Conservation (phyloP, 805 yeast genomes). For the Kuraishia molischiana region DNA sequence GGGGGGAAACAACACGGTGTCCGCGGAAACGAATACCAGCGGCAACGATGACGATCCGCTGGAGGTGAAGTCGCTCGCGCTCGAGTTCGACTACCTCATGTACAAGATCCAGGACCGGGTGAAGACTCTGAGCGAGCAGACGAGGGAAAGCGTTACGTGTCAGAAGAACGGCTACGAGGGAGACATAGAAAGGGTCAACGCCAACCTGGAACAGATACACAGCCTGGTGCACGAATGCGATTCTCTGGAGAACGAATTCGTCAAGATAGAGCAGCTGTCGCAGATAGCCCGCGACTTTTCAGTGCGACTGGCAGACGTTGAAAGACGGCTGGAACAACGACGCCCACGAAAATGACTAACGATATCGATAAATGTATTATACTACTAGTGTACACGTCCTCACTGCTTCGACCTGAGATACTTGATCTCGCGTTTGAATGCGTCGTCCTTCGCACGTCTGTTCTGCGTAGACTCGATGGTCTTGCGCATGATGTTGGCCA, state of each 20-base stretch:
- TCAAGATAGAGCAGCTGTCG: conserved; percentile 21
- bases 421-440: conserved; percentile 5
- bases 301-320: conserved; percentile 13
- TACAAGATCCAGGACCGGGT: conserved; percentile 53
- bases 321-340: conserved; percentile 7
- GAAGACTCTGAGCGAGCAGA: conserved; percentile 27
- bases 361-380: neutral
- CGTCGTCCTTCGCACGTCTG: neutral
- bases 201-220: conserved; percentile 10
- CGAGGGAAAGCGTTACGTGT: conserved; percentile 15
- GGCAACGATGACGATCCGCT: conserved; percentile 44
- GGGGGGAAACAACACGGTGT: neutral
- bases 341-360: neutral
- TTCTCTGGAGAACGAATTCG: conserved; percentile 17
- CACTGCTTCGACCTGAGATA: conserved; percentile 3
- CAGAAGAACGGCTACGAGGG: conserved; percentile 13
- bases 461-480: neutral
- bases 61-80: conserved; percentile 46
- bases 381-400: neutral
- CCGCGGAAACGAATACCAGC: too few species aligned
- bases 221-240: conserved; percentile 14
- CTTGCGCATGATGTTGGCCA: neutral
- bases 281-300: conserved; percentile 17
- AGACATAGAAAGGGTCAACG: conserved; percentile 12
- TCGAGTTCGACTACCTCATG: conserved; percentile 56